A percentile compares a stretch with the other conserved stretches of the same genome.
These are phyloP conservation scores for Talaromyces sp. DNA, from an alignment of 2,329 filamentous ascomycete genomes.

Conservation along the genomic window DNA sequence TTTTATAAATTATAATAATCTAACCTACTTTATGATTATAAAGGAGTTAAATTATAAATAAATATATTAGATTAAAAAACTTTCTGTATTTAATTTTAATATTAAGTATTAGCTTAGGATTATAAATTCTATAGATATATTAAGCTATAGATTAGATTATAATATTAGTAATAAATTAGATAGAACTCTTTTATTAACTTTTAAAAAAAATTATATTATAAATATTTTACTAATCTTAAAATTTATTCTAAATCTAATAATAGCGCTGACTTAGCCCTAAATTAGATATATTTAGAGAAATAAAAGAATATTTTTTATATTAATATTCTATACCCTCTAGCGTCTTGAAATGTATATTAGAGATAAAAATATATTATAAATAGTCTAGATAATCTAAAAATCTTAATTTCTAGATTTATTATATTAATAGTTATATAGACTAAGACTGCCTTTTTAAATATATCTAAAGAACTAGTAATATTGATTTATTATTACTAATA, in stretches of 20 bases:
- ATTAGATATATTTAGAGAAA: background rate
- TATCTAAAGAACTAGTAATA: background rate
- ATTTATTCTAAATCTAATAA: background rate
- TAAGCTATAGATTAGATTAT: background rate
- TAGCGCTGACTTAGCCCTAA: background rate
- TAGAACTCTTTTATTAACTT: background rate
- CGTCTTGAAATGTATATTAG: background rate
- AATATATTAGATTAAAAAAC: background rate
- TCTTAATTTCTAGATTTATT: background rate
- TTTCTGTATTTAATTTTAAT: background rate
- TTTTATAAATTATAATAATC: constrained; percentile 1
- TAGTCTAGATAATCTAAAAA: background rate
- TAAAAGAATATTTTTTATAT: background rate
- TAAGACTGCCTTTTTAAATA: background rate
- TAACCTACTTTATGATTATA: background rate
- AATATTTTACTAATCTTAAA: background rate
- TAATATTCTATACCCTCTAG: background rate
- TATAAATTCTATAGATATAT: background rate
- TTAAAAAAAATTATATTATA: too few species aligned
- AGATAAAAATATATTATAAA: background rate
- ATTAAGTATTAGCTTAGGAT: background rate
- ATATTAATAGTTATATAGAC: background rate
- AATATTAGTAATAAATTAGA: background rate
- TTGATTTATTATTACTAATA: background rate
- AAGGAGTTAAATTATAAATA: background rate